Percentiles rank a stretch among this genome's conserved stretches.
phyloP scores from a whole-genome alignment of 2,329 filamentous ascomycete species.

The Dothistroma septosporum region DNA sequence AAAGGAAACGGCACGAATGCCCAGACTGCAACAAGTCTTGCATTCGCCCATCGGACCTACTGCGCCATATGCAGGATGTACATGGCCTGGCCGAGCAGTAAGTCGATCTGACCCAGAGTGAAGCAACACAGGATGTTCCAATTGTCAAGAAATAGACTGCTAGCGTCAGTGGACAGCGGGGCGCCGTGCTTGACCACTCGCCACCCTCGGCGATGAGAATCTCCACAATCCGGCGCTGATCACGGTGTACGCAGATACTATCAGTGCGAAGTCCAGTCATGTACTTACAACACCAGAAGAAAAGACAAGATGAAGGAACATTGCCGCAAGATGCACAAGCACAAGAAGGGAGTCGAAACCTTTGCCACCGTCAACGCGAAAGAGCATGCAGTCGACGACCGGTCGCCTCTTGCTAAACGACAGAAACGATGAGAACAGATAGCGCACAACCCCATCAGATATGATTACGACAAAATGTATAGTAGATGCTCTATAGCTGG shows the following conservation, averaged over 20 bases:
- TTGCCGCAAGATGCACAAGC: conserved; percentile 10
- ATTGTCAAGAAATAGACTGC: neutral
- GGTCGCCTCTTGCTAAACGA: neutral
- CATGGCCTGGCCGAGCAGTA: conserved; percentile 1
- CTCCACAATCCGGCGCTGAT: neutral
- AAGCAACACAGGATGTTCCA: too few species aligned
- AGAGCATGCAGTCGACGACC: neutral
- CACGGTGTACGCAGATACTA: neutral
- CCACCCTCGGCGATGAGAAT: neutral
- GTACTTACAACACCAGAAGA: conserved; percentile 5
- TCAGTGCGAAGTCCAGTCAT: conserved; percentile 1
- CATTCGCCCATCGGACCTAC: conserved; percentile 3
- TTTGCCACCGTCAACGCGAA: neutral
- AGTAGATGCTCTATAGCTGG: neutral
- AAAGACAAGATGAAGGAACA: conserved; percentile 13
- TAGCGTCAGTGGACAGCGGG: neutral
- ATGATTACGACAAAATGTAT: neutral
- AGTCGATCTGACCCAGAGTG: neutral
- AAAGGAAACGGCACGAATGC: neutral
- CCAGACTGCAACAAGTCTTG: conserved; percentile 4
- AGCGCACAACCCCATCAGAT: neutral
- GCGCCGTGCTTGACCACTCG: neutral
- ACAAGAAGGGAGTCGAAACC: neutral
- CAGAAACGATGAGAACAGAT: neutral
- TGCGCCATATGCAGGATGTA: conserved; percentile 5